Evolutionary conservation across 2,329 filamentous ascomycete genomes (phyloP).

Genomic region (Trichoderma gracile): DNA sequence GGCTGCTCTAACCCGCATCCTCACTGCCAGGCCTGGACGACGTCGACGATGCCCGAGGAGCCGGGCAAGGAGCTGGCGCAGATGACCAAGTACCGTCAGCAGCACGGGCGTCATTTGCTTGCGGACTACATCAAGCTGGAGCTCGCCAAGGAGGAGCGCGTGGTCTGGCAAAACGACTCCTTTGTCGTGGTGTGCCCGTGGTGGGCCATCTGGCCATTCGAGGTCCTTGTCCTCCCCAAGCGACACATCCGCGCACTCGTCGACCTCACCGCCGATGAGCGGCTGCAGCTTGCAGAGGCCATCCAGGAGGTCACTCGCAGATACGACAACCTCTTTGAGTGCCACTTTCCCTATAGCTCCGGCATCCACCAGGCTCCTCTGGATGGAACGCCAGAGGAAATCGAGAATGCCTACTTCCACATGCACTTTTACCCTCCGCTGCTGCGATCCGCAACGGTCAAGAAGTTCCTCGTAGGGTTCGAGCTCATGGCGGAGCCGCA

Average conservation of each 20-base stretch:
- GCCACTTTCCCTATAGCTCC: constrained; percentile 94
- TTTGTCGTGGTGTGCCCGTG: constrained; percentile 92
- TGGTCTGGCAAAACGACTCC: constrained; percentile 81
- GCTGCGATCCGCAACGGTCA: constrained; percentile 86
- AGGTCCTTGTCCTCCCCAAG: constrained; percentile 86
- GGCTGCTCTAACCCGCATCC: constrained; percentile 98
- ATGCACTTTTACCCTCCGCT: constrained; percentile 98
- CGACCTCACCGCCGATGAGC: constrained; percentile 73
- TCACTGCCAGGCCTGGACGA: constrained; percentile 96
- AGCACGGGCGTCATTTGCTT: constrained; percentile 75
- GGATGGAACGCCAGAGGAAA: constrained; percentile 75
- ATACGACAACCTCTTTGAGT: constrained; percentile 97
- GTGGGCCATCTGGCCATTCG: constrained; percentile 98
- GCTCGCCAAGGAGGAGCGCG: constrained; percentile 74
- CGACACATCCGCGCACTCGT: constrained; percentile 81
- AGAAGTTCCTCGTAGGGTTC: constrained; percentile 95
- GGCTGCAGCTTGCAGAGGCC: constrained; percentile 73
- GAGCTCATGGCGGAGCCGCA: constrained; percentile 98
- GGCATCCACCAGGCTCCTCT: constrained; percentile 95
- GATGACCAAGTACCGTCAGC: constrained; percentile 72
- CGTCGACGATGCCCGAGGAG: constrained; percentile 87
- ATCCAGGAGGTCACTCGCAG: constrained; percentile 85
- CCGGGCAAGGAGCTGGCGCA: constrained; percentile 76
- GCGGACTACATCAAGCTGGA: constrained; percentile 87
- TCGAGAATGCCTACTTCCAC: constrained; percentile 87